A percentile compares a stretch with the other conserved stretches of the same genome.
Conservation (phyloP, 2,329 filamentous ascomycete species). For the Cucurbitaria berberidis region DNA sequence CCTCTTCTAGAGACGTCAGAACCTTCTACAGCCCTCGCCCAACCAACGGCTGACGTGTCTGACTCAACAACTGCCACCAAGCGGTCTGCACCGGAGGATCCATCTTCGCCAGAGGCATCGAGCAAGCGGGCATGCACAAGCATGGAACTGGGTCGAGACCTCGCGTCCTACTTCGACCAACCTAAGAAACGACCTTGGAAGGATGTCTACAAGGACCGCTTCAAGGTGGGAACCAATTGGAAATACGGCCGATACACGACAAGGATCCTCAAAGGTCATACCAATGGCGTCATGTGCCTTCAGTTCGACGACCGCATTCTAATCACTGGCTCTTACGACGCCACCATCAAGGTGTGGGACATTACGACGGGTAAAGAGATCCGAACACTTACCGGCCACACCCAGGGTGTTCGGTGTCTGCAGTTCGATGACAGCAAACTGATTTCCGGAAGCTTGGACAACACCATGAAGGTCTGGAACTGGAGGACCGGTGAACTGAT, state of each 20-base stretch:
- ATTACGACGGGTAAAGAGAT: conserved; percentile 85
- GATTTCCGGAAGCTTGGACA: conserved; percentile 87
- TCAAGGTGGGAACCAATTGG: conserved; percentile 97
- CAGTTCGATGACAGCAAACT: conserved; percentile 93
- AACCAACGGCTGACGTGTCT: conserved; percentile 20
- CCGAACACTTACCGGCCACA: conserved; percentile 83
- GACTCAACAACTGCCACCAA: conserved; percentile 31
- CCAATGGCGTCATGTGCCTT: conserved; percentile 82
- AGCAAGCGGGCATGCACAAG: conserved; percentile 46
- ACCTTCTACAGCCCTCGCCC: conserved; percentile 15
- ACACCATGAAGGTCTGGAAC: conserved; percentile 92
- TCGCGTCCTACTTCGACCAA: conserved; percentile 59
- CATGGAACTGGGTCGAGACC: conserved; percentile 27
- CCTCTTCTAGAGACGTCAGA: conserved; percentile 50
- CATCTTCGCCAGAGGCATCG: conserved; percentile 30
- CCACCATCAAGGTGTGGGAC: conserved; percentile 95
- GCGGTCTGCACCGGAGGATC: conserved; percentile 34
- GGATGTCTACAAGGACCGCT: conserved; percentile 93
- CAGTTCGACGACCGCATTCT: conserved; percentile 88
- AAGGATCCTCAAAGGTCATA: conserved; percentile 83
- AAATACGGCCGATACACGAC: conserved; percentile 89
- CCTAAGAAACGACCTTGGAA: conserved; percentile 77
- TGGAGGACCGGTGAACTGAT: conserved; percentile 90
- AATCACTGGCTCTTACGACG: conserved; percentile 93
- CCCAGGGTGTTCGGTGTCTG: conserved; percentile 80